Base-by-base conservation (phyloP, 2,329 filamentous ascomycete genomes). In the Neoascochyta sp. region DNA sequence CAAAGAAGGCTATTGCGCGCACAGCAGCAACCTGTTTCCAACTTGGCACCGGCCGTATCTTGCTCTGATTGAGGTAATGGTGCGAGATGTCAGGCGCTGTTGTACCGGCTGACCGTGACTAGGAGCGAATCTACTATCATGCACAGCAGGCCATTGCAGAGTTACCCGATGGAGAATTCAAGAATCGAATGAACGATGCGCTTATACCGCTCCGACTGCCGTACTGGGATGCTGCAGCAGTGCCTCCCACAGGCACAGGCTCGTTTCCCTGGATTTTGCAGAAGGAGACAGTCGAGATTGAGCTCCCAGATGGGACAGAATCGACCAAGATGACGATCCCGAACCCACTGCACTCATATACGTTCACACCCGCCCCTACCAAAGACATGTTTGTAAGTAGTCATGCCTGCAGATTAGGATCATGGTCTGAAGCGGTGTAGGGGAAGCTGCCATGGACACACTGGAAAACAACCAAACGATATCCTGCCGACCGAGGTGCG, bases 11-110 rank as follows among this genome's bases (percentile, higher is more conserved):
- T 92, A 89, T 54, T 93, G 86, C 54, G 74, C 75, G 8, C 86
- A 93, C 59, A 76, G 73, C 16, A 86, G 83, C 2, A 78, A 85
- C 22, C 65, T 92, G 9, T 90, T 93, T 54, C 76, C 82, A 12
- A 75, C 80, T 16, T 93, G 86, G 86, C 86, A 93, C 67, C 74
- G 86, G 14, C 83, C 86, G 1, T 92, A 90, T 57, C 67, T 90
- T 23, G 68, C 74, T 7, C 63, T 82, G 2, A 76, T 70, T 36
- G 70, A 81, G 65, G 73, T 75, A 47, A 26, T 41, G 29, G 9
- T 33, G 27, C 19, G 8, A 4, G 7, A 6, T 5, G 7, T 10
- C 7, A 7, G 9, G 8, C 11, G 12, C n/a, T n/a, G n/a, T n/a
- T n/a, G n/a, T n/a, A n/a, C 11, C 9, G 27, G 11, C 22, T 42